Base-by-base conservation (phyloP, 345 rosid genomes). In the Capsella bursapastoris region DNA sequence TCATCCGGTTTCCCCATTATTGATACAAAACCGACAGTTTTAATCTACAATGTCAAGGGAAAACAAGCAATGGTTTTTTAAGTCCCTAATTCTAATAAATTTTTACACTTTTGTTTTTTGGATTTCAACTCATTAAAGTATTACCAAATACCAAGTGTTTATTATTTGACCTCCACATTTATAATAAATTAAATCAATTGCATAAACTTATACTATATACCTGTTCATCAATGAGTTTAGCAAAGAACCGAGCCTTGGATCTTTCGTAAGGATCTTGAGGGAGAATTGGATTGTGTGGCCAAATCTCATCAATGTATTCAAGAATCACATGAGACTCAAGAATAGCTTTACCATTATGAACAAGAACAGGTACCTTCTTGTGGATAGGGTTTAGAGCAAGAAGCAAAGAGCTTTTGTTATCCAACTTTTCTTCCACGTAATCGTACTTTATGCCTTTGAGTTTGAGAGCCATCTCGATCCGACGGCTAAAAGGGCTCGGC, bases 231-330 rank as follows among this genome's bases (percentile, higher is more conserved):
- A 70, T 38, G 72, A 78, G 77, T 28, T 68, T 80, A 5, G 77
- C 81, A 52, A 83, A 82, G 66, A 86, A 82, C 0, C 84, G 77
- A 76, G 86, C 82, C 13, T 34, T 31, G 49, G 87, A 77, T 74
- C 82, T 76, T 1, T 79, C 80, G 8, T 65, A 67, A 68, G 86
- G 86, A 66, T 86, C 86, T 1, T 28, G 52, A 44, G 87, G 84
- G 53, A 82, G 74, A 61, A 84, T 27, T 2, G 87, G 87, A 71
- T 79, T 68, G 0, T 59, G 29, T 11, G 48, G 60, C 86, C 89
- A 83, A 6, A 82, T 80, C 52, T 83, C 86, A 0, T 86, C 87
- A 35, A 86, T 80, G 78, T 82, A 86, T 12, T 86, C 83, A 5
- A 86, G 80, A 29, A 84, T 81, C n/a, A 82, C 27, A 0, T 35